Evolutionary conservation across 371 early-diverging fungal genomes (phyloP).

Genomic region (Dentiscutata heterogama): DNA sequence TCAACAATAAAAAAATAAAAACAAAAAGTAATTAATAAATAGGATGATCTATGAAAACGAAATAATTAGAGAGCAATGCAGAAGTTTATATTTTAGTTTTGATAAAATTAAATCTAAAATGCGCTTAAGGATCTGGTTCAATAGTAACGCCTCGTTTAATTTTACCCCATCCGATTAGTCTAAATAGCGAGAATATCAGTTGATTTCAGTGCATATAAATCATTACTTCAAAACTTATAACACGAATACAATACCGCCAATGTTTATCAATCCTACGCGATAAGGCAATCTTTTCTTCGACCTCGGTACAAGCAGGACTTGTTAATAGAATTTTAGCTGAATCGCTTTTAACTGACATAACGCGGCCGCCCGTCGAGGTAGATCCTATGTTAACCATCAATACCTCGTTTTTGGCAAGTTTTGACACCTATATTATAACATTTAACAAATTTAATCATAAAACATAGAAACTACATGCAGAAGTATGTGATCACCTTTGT

Average conservation of each 20-base stretch:
- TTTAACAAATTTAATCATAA: neutral
- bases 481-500: constrained; percentile 76
- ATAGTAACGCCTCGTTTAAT: constrained; percentile 91
- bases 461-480: neutral
- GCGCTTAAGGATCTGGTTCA: constrained; percentile 60
- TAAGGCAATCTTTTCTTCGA: constrained; percentile 98
- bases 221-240: constrained; percentile 15
- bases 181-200: constrained; percentile 49
- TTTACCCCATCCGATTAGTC: constrained; percentile 98
- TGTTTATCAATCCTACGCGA: constrained; percentile 99
- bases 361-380: constrained; percentile 98
- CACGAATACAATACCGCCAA: constrained; percentile 85
- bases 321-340: constrained; percentile 95
- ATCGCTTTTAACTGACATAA: constrained; percentile 93
- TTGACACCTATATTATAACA: constrained; percentile 64
- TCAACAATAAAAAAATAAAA: no score
- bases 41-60: no score
- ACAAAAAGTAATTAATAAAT: no score
- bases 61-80: no score
- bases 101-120: no score
- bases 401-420: constrained; percentile 95
- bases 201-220: constrained; percentile 17
- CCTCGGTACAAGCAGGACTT: constrained; percentile 98
- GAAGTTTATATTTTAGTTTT: no score
- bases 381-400: constrained; percentile 99